Base-by-base conservation (phyloP, 306 rosid genomes). In the Ochetophila trinervis region DNA sequence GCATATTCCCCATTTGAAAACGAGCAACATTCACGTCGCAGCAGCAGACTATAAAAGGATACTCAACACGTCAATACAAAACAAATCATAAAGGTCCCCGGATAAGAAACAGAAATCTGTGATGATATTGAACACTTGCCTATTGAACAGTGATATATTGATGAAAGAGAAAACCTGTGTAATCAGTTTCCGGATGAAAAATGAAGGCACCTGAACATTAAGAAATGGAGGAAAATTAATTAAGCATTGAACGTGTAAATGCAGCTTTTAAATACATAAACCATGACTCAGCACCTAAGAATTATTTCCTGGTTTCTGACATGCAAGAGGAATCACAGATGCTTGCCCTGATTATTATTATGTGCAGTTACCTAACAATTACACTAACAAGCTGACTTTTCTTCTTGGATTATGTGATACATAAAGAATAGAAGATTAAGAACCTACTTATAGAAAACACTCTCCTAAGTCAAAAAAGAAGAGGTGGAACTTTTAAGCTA, bases 1-100 rank as follows among this genome's bases (percentile, higher is more conserved):
- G 90, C 95, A 74, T 93, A 90, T 70, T 93, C 99, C 63, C 99
- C 99, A 75, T 93, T 93, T 53, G 97, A 93, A 86, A 93, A 90
- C 10, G 99, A 84, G 80, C 99, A 93, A 74, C 99, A 93, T 74
- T 93, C 97, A 57, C 97, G 99, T 62, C 97, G 84, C 66, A 93
- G 82, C 56, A 93, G 91, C 70, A 93, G 89, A 74, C 99, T 93
- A 63, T 59, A 60, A 55, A 52, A 70, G 66, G 19, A 68, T 5
- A 69, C 53, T 72, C 70, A 66, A 57, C 52, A 53, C 67, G 22
- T 54, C 8, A 5, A 62, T 49, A 57, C n/a, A n/a, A n/a, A n/a
- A 60, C 47, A 36, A 4, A 36, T 5, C 60, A 11, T 17, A 54
- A 65, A 8, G 19, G 24, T 8, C 3, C 19, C 7, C 36, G 30